Conservation (phyloP, 1,284 basidiomycete genomes). For the Cryptococcus sp. region DNA sequence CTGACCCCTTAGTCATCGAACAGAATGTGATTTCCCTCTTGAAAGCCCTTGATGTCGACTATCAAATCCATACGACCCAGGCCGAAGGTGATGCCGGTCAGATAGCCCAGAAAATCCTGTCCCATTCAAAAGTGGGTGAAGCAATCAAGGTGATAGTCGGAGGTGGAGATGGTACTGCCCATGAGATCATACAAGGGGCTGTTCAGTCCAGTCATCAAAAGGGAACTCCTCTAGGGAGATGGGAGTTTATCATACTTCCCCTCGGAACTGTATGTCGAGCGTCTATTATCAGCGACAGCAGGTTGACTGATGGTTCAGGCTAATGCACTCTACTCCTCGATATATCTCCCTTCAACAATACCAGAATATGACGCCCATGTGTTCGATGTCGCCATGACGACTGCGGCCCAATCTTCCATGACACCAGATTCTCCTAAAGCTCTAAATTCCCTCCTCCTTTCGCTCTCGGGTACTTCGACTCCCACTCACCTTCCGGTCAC, state of each 20-base stretch:
- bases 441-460: slow-evolving; percentile 27
- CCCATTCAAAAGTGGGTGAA: slow-evolving; percentile 55
- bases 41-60: slow-evolving; percentile 30
- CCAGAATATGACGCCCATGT: no score
- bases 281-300: neutral
- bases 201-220: slow-evolving; percentile 21
- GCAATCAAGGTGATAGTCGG: slow-evolving; percentile 54
- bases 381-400: neutral
- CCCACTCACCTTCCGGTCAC: slow-evolving; percentile 57
- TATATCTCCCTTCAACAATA: neutral
- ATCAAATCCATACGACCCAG: slow-evolving; percentile 54
- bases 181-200: slow-evolving; percentile 70
- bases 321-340: neutral
- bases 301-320: neutral
- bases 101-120: slow-evolving; percentile 48
- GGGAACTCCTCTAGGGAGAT: slow-evolving; percentile 13
- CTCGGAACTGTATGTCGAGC: slow-evolving; percentile 60
- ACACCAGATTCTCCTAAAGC: slow-evolving; percentile 6
- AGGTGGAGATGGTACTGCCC: slow-evolving; percentile 87
- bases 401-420: neutral
- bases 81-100: slow-evolving; percentile 58
- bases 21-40: slow-evolving; percentile 65
- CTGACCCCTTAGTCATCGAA: slow-evolving; percentile 51
- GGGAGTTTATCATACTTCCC: slow-evolving; percentile 54
- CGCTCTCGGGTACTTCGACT: slow-evolving; percentile 8